Evolutionary conservation across 768 basidiomycete genomes (phyloP).

Genomic region (Phaeotremella fagi): DNA sequence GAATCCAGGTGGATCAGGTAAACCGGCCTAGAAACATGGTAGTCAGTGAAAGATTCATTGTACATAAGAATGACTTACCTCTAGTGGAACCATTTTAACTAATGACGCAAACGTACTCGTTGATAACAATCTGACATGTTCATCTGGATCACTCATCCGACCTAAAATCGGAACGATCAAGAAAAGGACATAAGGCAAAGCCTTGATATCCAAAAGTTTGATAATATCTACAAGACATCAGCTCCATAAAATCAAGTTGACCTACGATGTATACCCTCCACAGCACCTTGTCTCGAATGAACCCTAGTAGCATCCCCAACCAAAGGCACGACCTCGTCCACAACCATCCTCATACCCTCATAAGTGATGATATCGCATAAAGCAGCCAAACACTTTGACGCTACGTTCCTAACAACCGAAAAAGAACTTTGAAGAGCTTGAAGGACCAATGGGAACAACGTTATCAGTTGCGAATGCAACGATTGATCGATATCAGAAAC

Average conservation of each 20-base stretch:
- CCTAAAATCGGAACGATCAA: slow-evolving; percentile 93
- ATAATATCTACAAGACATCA: slow-evolving; percentile 71
- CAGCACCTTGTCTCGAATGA: slow-evolving; percentile 78
- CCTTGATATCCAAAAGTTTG: slow-evolving; percentile 83
- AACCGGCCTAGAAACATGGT: slow-evolving; percentile 58
- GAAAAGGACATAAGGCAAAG: slow-evolving; percentile 93
- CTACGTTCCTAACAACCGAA: slow-evolving; percentile 82
- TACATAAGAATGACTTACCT: slow-evolving; percentile 55
- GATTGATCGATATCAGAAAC: slow-evolving; percentile 67
- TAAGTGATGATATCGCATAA: slow-evolving; percentile 79
- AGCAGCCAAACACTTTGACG: slow-evolving; percentile 79
- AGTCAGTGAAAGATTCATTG: no score
- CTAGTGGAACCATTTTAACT: slow-evolving; percentile 97
- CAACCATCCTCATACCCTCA: slow-evolving; percentile 83
- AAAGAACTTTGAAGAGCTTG: slow-evolving; percentile 77
- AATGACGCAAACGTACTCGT: slow-evolving; percentile 97
- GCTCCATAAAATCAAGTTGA: slow-evolving; percentile 15
- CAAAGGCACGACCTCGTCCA: slow-evolving; percentile 74
- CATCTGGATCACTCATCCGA: slow-evolving; percentile 91
- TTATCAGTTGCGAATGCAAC: slow-evolving; percentile 64
- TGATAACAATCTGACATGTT: slow-evolving; percentile 82
- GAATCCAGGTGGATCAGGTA: slow-evolving; percentile 94
- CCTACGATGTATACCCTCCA: slow-evolving; percentile 87
- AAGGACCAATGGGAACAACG: slow-evolving; percentile 70
- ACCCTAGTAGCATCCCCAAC: slow-evolving; percentile 71